Base-by-base conservation (phyloP, 2,329 filamentous ascomycete species). In the Amauroascus verrucosus region DNA sequence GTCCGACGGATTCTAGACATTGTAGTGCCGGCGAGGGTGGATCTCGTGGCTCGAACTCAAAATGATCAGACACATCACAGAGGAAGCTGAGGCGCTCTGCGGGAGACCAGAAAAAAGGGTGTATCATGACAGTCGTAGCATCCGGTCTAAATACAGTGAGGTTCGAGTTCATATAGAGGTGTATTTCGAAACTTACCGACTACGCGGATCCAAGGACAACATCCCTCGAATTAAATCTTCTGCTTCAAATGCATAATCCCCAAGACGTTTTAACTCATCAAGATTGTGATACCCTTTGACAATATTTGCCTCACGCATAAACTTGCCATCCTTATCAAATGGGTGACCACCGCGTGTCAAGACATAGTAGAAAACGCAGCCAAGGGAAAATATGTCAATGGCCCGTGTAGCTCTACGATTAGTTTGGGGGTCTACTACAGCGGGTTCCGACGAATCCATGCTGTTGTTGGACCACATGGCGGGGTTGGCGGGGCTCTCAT, bases 361-460 rank as follows among this genome's bases (percentile, higher is more conserved):
- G n/a, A 97, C 90, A 67, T 96, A 98, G 72, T 90, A 97, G 75
- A 96, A 98, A n/a, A 98, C 89, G 51, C 95, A 85, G 1, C 93
- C 93, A 33, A 98, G 79, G 0, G 90, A 95, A 72, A 98, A 98
- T 24, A 98, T 95, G 65, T 98, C 93, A 57, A 97, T 96, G 7
- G 93, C 88, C 44, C 93, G 85, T 44, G 95, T 98, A 6, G 94
- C 91, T 49, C 93, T 86, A 55, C 89, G 84, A 60, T 81, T 82
- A 3, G 74, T 77, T 48, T 76, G 60, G 63, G 76, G 71, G 75
- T 78, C 67, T 18, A 81, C 72, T 16, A 81, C 79, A 11, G 72
- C 70, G 1, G 73, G 73, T 56, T 76, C 73, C 2, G 72, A 75
- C 1, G 72, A 71, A 60, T 71, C 72, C 37, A 65, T 68, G 57